Conservation (phyloP, 2,329 filamentous ascomycete species). For the Myriosclerotinia curreyana region DNA sequence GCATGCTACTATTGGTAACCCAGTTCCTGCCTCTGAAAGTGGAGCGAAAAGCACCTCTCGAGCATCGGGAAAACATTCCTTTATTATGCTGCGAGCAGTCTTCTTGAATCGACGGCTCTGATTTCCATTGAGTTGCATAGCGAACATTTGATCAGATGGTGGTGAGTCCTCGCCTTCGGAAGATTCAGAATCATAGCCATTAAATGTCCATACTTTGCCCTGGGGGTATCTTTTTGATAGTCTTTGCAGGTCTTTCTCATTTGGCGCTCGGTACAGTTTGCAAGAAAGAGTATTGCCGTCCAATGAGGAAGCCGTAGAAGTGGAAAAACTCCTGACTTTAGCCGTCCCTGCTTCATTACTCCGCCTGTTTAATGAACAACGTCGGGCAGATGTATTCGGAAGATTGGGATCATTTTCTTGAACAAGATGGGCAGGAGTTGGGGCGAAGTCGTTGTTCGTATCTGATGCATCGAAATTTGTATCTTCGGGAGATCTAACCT, state of each 20-base stretch:
- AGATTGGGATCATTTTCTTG: neutral
- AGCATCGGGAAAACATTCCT: slow-evolving; percentile 36
- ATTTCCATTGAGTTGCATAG: neutral
- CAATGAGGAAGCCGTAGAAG: slow-evolving; percentile 1
- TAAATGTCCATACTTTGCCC: slow-evolving; percentile 17
- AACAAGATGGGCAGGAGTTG: neutral
- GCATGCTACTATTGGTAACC: slow-evolving; percentile 40
- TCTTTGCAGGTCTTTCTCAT: slow-evolving; percentile 16
- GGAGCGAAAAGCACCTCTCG: slow-evolving; percentile 42
- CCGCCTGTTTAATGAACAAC: slow-evolving; percentile 3
- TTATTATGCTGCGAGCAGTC: slow-evolving; percentile 8
- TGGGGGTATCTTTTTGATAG: slow-evolving; percentile 10
- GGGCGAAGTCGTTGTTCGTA: neutral
- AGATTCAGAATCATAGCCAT: slow-evolving; percentile 18
- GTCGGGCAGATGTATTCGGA: neutral
- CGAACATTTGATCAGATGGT: neutral
- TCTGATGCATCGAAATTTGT: neutral
- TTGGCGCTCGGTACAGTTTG: neutral
- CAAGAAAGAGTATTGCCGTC: slow-evolving; percentile 1
- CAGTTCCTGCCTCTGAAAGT: slow-evolving; percentile 42
- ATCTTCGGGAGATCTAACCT: neutral
- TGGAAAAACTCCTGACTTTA: slow-evolving; percentile 17
- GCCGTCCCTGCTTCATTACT: slow-evolving; percentile 16
- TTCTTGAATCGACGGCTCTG: neutral
- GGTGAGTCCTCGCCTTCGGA: neutral